phyloP scores from a whole-genome alignment of 192 early-diverging fungal genomes.

The Lobosporangium transversale region DNA sequence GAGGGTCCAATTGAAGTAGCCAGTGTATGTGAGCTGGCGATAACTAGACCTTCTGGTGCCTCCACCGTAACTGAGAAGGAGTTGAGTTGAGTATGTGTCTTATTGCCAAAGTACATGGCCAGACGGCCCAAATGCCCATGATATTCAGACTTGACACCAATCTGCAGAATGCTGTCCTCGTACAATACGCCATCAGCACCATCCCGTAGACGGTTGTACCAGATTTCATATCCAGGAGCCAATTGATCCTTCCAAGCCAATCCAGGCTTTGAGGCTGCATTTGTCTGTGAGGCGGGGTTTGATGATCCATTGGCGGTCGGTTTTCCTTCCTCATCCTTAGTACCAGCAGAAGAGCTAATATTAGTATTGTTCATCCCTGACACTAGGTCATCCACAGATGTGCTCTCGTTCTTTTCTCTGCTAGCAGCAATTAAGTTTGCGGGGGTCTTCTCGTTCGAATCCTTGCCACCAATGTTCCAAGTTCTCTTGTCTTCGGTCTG shows the following conservation, averaged over 20 bases:
- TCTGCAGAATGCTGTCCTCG: slow-evolving; percentile 88
- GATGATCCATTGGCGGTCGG: slow-evolving; percentile 46
- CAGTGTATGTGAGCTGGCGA: slow-evolving; percentile 66
- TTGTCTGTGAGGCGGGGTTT: slow-evolving; percentile 22
- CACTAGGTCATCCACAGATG: slow-evolving; percentile 38
- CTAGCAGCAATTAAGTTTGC: slow-evolving; percentile 47
- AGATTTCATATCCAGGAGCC: slow-evolving; percentile 61
- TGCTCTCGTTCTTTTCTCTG: slow-evolving; percentile 49
- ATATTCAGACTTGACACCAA: slow-evolving; percentile 95
- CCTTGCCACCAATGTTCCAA: slow-evolving; percentile 92
- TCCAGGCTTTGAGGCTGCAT: slow-evolving; percentile 12
- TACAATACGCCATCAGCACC: slow-evolving; percentile 89
- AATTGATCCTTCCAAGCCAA: slow-evolving; percentile 54
- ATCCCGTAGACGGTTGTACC: slow-evolving; percentile 72
- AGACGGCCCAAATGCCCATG: slow-evolving; percentile 88
- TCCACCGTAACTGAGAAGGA: slow-evolving; percentile 67
- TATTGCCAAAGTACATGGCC: slow-evolving; percentile 93
- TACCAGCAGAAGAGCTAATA: slow-evolving; percentile 25
- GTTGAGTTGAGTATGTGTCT: slow-evolving; percentile 74
- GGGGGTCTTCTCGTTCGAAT: slow-evolving; percentile 73
- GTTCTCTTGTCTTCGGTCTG: slow-evolving; percentile 97
- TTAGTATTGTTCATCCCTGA: slow-evolving; percentile 13
- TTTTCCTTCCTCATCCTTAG: slow-evolving; percentile 23
- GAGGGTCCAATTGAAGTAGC: slow-evolving; percentile 69
- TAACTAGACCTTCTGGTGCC: slow-evolving; percentile 56